phyloP scores from a whole-genome alignment of 176 grass and related monocot species.

The Tuctoria greenei region DNA sequence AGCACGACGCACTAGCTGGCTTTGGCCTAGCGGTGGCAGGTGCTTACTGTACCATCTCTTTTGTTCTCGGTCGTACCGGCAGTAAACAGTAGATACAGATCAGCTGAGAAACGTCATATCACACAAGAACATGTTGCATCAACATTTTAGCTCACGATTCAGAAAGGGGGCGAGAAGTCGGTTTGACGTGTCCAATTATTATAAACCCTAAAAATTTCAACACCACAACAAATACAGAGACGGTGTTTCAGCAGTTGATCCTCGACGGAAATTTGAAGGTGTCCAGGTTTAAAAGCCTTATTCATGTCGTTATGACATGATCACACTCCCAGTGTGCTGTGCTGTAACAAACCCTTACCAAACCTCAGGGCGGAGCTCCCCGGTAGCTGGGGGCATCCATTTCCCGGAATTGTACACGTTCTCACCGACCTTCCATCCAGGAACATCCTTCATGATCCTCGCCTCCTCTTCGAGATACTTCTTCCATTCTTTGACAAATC shows the following conservation, averaged over 20 bases:
- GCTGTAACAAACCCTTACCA: conserved; percentile 46
- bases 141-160: background rate
- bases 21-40: background rate
- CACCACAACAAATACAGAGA: conserved; percentile 32
- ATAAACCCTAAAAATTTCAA: conserved; percentile 21
- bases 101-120: background rate
- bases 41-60: background rate
- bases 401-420: conserved; percentile 88
- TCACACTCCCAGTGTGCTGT: background rate
- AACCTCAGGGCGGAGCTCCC: conserved; percentile 89
- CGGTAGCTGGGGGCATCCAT: conserved; percentile 90
- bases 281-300: conserved; percentile 29
- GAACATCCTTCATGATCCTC: conserved; percentile 90
- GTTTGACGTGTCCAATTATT: conserved; percentile 44
- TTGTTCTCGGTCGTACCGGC: background rate
- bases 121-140: background rate
- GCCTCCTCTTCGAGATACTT: conserved; percentile 90
- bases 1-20: background rate
- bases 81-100: background rate
- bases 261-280: conserved; percentile 9
- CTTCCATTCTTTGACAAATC: conserved; percentile 98
- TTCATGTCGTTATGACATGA: conserved; percentile 35
- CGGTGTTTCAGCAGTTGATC: background rate
- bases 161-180: background rate
- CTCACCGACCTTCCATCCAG: conserved; percentile 95